Evolutionary conservation across 345 rosid species (phyloP).

Genomic region (Draba incana): DNA sequence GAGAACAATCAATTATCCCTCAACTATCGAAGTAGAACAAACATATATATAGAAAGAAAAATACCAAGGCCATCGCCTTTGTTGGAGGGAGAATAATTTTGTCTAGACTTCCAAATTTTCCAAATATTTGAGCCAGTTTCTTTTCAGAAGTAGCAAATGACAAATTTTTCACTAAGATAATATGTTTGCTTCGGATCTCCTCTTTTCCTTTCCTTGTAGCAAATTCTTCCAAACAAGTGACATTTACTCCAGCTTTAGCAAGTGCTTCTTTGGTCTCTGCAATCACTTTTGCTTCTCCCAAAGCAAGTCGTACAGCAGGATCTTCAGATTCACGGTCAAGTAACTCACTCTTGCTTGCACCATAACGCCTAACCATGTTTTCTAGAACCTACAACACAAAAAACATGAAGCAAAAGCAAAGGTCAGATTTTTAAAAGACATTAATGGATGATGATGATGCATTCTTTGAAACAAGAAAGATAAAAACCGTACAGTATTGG

Average conservation of each 20-base stretch:
- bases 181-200: constrained; percentile 76
- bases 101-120: constrained; percentile 82
- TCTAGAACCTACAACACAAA: constrained; percentile 66
- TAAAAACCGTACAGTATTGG: constrained; percentile 67
- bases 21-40: not conserved
- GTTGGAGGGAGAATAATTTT: constrained; percentile 86
- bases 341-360: constrained; percentile 87
- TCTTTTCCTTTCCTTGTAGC: constrained; percentile 64
- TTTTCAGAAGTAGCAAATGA: constrained; percentile 82
- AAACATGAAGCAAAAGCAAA: constrained; percentile 14
- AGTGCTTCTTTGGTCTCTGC: constrained; percentile 90
- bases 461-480: constrained; percentile 22
- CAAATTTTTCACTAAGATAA: constrained; percentile 83
- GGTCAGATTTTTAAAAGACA: not conserved
- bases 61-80: constrained; percentile 88
- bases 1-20: constrained; percentile 1
- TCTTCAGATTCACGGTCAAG: constrained; percentile 91
- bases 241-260: constrained; percentile 78
- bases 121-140: constrained; percentile 81
- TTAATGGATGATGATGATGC: constrained; percentile 9
- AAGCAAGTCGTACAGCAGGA: constrained; percentile 93
- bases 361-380: constrained; percentile 77
- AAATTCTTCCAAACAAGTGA: constrained; percentile 67
- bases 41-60: not conserved
- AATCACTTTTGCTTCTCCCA: constrained; percentile 95